Conservation (phyloP, 352 stramenopile species). For the Pseudoperonospora humuli region DNA sequence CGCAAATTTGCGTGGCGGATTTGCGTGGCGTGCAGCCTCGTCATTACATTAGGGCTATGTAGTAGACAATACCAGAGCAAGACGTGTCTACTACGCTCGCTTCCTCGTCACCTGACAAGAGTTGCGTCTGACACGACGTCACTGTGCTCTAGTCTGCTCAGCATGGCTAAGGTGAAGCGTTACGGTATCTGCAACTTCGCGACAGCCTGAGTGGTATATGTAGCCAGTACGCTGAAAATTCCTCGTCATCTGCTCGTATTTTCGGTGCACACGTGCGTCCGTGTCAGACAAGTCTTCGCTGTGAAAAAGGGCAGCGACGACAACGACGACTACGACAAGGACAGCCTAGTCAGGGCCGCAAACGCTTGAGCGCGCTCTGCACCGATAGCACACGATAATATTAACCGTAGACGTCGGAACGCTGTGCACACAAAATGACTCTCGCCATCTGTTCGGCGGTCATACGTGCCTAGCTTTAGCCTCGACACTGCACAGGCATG, state of each 20-base stretch:
- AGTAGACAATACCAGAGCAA: too few species aligned
- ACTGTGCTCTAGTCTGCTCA: slow-evolving; percentile 1
- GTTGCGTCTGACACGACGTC: slow-evolving; percentile 10
- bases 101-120: slow-evolving; percentile 19
- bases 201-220: slow-evolving; percentile 6
- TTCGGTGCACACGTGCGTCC: slow-evolving; percentile 17
- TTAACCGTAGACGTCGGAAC: slow-evolving; percentile 10
- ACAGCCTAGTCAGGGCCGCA: not conserved
- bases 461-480: slow-evolving; percentile 15
- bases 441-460: slow-evolving; percentile 13
- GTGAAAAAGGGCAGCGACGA: not conserved
- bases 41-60: too few species aligned
- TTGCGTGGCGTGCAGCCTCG: too few species aligned
- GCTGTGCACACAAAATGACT: slow-evolving; percentile 8
- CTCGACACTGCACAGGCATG: slow-evolving; percentile 16
- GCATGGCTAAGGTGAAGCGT: slow-evolving; percentile 8
- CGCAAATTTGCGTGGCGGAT: too few species aligned
- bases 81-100: too few species aligned
- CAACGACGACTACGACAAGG: too few species aligned
- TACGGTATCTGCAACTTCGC: slow-evolving; percentile 3
- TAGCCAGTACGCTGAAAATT: slow-evolving; percentile 23
- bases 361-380: too few species aligned
- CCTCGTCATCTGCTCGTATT: slow-evolving; percentile 22
- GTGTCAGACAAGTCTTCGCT: slow-evolving; percentile 15
- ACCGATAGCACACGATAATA: too few species aligned